Percentiles rank a stretch among this genome's conserved stretches.
phyloP scores from a whole-genome alignment of 2,329 filamentous ascomycete genomes.

The Colletotrichum cordylinicola region DNA sequence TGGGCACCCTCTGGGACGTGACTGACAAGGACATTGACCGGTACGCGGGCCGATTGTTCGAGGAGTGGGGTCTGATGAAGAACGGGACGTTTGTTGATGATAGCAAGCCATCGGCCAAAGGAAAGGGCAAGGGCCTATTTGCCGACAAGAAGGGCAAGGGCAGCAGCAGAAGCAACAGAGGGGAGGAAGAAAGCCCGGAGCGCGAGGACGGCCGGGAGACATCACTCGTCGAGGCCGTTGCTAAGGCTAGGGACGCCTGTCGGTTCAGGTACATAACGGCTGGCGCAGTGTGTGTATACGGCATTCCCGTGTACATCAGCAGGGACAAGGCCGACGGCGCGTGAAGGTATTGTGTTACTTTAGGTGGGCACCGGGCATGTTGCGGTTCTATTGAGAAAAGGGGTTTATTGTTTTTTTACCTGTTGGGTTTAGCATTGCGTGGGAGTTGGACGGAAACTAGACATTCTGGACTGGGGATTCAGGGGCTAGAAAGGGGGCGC shows the following conservation, averaged over 20 bases:
- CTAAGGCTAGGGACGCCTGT: conserved; percentile 77
- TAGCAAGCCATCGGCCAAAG: conserved; percentile 9
- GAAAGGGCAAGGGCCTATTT: conserved; percentile 29
- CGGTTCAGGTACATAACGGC: conserved; percentile 91
- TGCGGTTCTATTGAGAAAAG: background rate
- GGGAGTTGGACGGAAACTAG: background rate
- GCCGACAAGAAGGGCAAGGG: conserved; percentile 31
- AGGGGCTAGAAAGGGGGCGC: background rate
- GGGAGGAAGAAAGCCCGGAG: conserved; percentile 28
- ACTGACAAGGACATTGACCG: conserved; percentile 97
- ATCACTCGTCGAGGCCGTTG: conserved; percentile 82
- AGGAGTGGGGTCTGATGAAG: conserved; percentile 81
- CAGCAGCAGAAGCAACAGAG: conserved; percentile 32
- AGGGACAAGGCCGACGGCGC: conserved; percentile 24
- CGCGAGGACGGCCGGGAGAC: conserved; percentile 38
- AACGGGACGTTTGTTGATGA: conserved; percentile 44
- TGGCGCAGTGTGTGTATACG: conserved; percentile 92
- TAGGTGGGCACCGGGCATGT: background rate
- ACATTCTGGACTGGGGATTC: background rate
- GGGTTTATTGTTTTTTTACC: background rate
- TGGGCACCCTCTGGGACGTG: conserved; percentile 97
- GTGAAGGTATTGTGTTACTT: background rate
- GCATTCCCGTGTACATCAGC: conserved; percentile 85
- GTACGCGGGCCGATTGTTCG: conserved; percentile 79
- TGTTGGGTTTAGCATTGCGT: background rate